Evolutionary conservation across 495 filamentous ascomycete species (phyloP), one percentile per base, ranked within the genome.

Genomic region (Lentithecium fluviatile): DNA sequence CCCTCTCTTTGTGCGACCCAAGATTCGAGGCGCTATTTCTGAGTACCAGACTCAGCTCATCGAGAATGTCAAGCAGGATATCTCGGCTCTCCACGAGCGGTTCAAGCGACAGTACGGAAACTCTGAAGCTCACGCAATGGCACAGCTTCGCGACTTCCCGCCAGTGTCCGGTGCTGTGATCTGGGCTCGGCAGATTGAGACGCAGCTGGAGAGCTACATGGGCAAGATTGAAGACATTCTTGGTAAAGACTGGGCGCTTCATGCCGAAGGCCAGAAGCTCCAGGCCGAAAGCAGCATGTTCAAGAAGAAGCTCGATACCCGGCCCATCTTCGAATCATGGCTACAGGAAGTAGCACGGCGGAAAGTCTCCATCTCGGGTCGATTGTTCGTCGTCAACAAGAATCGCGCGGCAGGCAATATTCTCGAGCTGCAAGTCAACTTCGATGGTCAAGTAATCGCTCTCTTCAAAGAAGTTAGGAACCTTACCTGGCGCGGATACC

Each of bases 391-490:
- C 63, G 91, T 99, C 66, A 85, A 80, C 51, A 87, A 86, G 66
- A 93, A 95, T 64, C 85, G 94, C 46, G 86, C 91, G 3, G 86
- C 89, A 4, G 91, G 90, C 58, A 94, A 96, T 70, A 80, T 81
- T 8, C 72, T 96, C 36, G 92, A 97, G 72, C 81, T 99, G 15
- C 83, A 81, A 4, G 90, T 99, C 69, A 99, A 97, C 73, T 99
- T 99, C 60, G 92, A 99, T 74, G 85, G 89, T 8, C 93, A 97
- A 69, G 88, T 97, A 58, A 99, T 97, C 72, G 89, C 91, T 0
- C 75, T 99, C 29, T 99, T 97, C 80, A 99, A 99, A 70, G 94
- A 99, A 76, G 95, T 96, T n/a, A 85, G 94, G 24, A 97, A 97
- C 67, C 80, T 99, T 26, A 82, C 90, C 24, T 97, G 93, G 91